These are phyloP conservation scores for Xylaria hypoxylon DNA, from an alignment of 2,329 filamentous ascomycete genomes.

Conservation along the genomic window DNA sequence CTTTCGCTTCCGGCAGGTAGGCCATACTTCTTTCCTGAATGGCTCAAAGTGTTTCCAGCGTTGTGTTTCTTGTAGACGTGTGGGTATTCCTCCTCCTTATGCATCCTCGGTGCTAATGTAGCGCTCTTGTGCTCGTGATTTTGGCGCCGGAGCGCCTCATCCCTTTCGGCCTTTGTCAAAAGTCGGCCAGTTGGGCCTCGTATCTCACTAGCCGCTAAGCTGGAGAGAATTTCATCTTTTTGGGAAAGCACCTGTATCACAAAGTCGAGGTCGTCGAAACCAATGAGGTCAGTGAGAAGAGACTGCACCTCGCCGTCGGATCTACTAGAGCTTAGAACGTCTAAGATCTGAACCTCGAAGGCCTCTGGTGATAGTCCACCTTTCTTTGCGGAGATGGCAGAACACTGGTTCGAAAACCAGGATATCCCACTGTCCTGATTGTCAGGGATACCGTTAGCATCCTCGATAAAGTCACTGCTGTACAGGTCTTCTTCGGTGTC, in stretches of 20 bases:
- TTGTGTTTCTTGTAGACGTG: slow-evolving; percentile 90
- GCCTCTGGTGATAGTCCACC: slow-evolving; percentile 75
- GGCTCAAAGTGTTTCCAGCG: slow-evolving; percentile 86
- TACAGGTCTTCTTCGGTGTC: slow-evolving; percentile 74
- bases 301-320: slow-evolving; percentile 92
- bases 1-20: slow-evolving; percentile 81
- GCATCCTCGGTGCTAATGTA: slow-evolving; percentile 75
- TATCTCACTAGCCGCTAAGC: slow-evolving; percentile 52
- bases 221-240: slow-evolving; percentile 73
- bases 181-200: slow-evolving; percentile 63
- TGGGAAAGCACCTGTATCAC: slow-evolving; percentile 90
- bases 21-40: slow-evolving; percentile 83
- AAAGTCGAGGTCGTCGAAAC: slow-evolving; percentile 93
- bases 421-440: slow-evolving; percentile 62
- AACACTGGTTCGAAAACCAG: slow-evolving; percentile 81
- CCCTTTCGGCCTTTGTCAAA: slow-evolving; percentile 80
- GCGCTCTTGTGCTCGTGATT: slow-evolving; percentile 88
- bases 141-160: slow-evolving; percentile 78
- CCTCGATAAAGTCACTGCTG: slow-evolving; percentile 73
- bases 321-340: slow-evolving; percentile 74
- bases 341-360: slow-evolving; percentile 81
- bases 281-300: slow-evolving; percentile 86
- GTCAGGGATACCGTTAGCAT: slow-evolving; percentile 49
- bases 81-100: slow-evolving; percentile 83
- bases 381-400: slow-evolving; percentile 71